phyloP scores from a whole-genome alignment of 164 flowering plant genomes.

The Chloranthus sessilifolius region DNA sequence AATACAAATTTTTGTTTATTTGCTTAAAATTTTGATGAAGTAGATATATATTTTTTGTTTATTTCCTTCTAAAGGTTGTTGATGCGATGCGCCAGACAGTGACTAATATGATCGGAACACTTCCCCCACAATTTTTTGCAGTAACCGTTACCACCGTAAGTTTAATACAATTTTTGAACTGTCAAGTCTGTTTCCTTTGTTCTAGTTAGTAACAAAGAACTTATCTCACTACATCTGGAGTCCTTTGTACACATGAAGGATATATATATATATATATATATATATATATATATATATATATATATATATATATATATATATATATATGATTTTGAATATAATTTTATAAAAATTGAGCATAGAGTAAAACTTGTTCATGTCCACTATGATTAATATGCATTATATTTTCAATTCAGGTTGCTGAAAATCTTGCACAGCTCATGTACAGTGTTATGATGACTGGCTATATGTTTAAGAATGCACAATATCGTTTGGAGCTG shows the following conservation, averaged over 20 bases:
- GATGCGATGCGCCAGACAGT: constrained; percentile 99
- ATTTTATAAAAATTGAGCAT: no score
- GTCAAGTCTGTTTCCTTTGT: neutral
- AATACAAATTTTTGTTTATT: no score
- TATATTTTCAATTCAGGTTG: constrained; percentile 56
- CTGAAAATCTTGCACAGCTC: constrained; percentile 98
- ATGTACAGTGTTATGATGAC: constrained; percentile 99
- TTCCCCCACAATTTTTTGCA: constrained; percentile 95
- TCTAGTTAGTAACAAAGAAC: neutral
- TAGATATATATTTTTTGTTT: no score
- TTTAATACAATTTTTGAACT: constrained; percentile 1
- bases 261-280: no score
- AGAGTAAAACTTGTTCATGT: no score
- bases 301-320: neutral
- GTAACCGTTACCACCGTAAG: constrained; percentile 92
- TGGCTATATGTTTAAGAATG: constrained; percentile 97
- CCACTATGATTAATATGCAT: neutral
- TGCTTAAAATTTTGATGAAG: no score
- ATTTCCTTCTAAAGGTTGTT: constrained; percentile 49
- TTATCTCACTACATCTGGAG: no score
- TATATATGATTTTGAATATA: neutral
- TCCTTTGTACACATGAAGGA: no score
- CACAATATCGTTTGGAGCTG: constrained; percentile 79
- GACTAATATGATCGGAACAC: constrained; percentile 93
- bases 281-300: neutral